phyloP scores from a whole-genome alignment of 2,329 filamentous ascomycete genomes.

The Biscogniauxia sp. region DNA sequence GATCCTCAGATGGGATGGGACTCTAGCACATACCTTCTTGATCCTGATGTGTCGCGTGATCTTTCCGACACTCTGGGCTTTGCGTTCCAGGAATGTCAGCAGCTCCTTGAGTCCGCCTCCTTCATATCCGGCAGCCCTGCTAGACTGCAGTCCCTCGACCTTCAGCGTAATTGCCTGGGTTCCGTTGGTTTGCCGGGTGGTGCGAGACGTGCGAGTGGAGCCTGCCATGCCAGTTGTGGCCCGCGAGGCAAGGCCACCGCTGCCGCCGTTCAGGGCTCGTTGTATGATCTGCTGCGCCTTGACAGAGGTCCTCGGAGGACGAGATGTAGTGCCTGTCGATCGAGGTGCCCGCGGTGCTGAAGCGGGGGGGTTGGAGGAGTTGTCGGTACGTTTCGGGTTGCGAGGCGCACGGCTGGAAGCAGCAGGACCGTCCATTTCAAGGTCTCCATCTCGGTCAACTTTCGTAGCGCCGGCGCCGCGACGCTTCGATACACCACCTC shows the following conservation, averaged over 20 bases:
- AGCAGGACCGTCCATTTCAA: slow-evolving; percentile 53
- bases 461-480: slow-evolving; percentile 36
- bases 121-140: slow-evolving; percentile 64
- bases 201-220: slow-evolving; percentile 16
- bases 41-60: slow-evolving; percentile 58
- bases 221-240: slow-evolving; percentile 33
- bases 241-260: slow-evolving; percentile 34
- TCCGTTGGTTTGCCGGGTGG: slow-evolving; percentile 18
- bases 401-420: slow-evolving; percentile 33
- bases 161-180: slow-evolving; percentile 40
- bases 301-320: slow-evolving; percentile 25
- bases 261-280: slow-evolving; percentile 40
- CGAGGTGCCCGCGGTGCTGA: slow-evolving; percentile 16
- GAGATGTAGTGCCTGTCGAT: slow-evolving; percentile 14
- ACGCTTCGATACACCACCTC: slow-evolving; percentile 53
- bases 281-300: slow-evolving; percentile 43
- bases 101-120: slow-evolving; percentile 66
- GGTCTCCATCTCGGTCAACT: slow-evolving; percentile 56
- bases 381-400: slow-evolving; percentile 23
- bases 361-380: slow-evolving; percentile 13
- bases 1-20: slow-evolving; percentile 40
- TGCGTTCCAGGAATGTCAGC: slow-evolving; percentile 68
- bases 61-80: slow-evolving; percentile 56
- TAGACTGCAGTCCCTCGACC: slow-evolving; percentile 63
- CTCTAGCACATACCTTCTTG: slow-evolving; percentile 70